Conservation (phyloP, 176 grass and related monocot genomes). For the Phoenix dactylifera region DNA sequence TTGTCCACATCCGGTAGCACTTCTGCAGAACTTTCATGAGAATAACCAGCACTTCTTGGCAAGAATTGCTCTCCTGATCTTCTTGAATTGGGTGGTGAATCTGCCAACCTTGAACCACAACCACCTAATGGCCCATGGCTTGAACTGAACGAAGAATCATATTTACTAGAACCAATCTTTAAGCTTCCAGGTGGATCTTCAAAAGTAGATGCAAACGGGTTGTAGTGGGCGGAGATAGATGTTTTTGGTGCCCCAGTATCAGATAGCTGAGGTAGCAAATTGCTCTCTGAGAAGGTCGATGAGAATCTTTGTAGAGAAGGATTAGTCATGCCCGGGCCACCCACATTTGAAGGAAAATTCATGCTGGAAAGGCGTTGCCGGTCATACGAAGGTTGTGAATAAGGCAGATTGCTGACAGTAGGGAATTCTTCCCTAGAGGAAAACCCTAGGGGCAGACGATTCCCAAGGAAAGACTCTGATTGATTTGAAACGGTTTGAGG, state of each 20-base stretch:
- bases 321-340: conserved; percentile 35
- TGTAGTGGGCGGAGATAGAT: conserved; percentile 78
- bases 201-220: conserved; percentile 96
- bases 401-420: conserved; percentile 34
- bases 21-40: conserved; percentile 41
- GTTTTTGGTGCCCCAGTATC: conserved; percentile 44
- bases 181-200: conserved; percentile 45
- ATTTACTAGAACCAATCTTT: conserved; percentile 28
- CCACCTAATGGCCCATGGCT: conserved; percentile 25
- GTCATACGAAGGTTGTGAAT: conserved; percentile 39
- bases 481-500: not conserved
- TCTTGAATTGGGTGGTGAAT: conserved; percentile 15
- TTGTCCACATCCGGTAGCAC: conserved; percentile 23
- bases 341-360: conserved; percentile 29
- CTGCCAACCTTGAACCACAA: conserved; percentile 36
- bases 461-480: conserved; percentile 1
- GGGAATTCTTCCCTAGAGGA: conserved; percentile 13
- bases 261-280: conserved; percentile 33
- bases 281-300: conserved; percentile 39
- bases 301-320: conserved; percentile 32
- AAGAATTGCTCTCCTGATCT: conserved; percentile 32
- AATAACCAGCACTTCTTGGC: conserved; percentile 33
- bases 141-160: conserved; percentile 12
- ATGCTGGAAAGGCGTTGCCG: conserved; percentile 35
- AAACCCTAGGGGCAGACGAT: conserved; percentile 11